Evolutionary conservation across 305 asterid species (phyloP).

Genomic region (Solanum chacoense): DNA sequence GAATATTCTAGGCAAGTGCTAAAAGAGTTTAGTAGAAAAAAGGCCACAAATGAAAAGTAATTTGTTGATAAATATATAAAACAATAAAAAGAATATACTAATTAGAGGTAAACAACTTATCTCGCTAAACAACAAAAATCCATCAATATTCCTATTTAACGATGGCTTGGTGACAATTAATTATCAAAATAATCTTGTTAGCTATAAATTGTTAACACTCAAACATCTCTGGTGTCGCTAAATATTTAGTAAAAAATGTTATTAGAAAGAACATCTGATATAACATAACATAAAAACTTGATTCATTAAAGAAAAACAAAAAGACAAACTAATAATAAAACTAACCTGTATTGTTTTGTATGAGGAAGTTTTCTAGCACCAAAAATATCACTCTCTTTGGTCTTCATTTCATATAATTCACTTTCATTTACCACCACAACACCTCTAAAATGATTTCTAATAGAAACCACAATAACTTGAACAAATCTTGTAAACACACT

Average conservation of each 20-base stretch:
- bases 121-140: not conserved
- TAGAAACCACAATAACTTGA: slow-evolving; percentile 46
- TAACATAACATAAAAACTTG: not conserved
- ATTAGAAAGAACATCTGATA: rapidly evolving
- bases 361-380: slow-evolving; percentile 58
- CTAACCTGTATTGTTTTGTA: slow-evolving; percentile 51
- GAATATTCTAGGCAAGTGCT: not conserved
- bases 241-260: not conserved
- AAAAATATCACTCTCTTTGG: slow-evolving; percentile 41
- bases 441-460: slow-evolving; percentile 43
- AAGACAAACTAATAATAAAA: not conserved
- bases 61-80: not conserved
- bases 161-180: not conserved
- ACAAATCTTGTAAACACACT: slow-evolving; percentile 68
- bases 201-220: not conserved
- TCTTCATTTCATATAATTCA: slow-evolving; percentile 43
- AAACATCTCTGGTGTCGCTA: rapidly evolving
- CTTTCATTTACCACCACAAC: slow-evolving; percentile 12
- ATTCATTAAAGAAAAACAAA: not conserved
- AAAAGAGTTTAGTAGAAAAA: not conserved
- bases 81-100: not conserved
- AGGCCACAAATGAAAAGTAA: not conserved
- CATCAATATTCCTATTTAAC: not conserved
- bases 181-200: not conserved
- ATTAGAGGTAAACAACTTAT: not conserved